Base-by-base conservation (phyloP, 345 rosid genomes). In the Streptanthus diversifolius region DNA sequence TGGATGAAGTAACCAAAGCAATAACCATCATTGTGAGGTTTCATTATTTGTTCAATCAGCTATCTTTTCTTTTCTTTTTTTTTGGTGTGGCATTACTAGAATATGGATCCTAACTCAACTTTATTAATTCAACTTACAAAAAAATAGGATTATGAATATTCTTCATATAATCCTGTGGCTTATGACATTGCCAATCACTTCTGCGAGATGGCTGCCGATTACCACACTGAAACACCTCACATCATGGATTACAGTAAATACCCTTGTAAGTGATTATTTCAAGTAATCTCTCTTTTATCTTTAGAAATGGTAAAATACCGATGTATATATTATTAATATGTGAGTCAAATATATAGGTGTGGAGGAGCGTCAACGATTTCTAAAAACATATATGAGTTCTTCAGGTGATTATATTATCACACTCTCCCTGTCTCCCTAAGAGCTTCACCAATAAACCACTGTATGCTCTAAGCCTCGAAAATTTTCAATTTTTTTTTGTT, bases 151-250 rank as follows among this genome's bases (percentile, higher is more conserved):
- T 95, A 91, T n/a, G 97, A 95, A 80, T 95, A 91, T 68, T 82
- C 97, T 53, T 84, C 92, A 69, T 91, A 88, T 82, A 95, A 95
- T 73, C 90, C 93, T 64, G 77, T 87, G 61, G 89, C 99, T 59
- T 95, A 79, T 78, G 97, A 95, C 63, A 83, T 95, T 44, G 99
- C 97, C 72, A 95, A 95, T 73, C 99, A 95, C 81, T 95, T 89
- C 72, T 89, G 97, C 32, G 97, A 95, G 82, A 95, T 95, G 99
- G 87, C 90, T 66, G 96, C 95, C 0, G 84, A 95, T 73, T 95
- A 91, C 81, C 99, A 91, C 77, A 82, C 91, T 2, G 99, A 90
- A 45, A 83, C 82, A 19, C 97, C 99, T 66, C 96, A 95, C 78
- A 71, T 88, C 67, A 63, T 91, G 87, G 93, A 95, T 75, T 90